Evolutionary conservation across 805 yeast genomes (phyloP).

Genomic region (Naumovozyma baii): DNA sequence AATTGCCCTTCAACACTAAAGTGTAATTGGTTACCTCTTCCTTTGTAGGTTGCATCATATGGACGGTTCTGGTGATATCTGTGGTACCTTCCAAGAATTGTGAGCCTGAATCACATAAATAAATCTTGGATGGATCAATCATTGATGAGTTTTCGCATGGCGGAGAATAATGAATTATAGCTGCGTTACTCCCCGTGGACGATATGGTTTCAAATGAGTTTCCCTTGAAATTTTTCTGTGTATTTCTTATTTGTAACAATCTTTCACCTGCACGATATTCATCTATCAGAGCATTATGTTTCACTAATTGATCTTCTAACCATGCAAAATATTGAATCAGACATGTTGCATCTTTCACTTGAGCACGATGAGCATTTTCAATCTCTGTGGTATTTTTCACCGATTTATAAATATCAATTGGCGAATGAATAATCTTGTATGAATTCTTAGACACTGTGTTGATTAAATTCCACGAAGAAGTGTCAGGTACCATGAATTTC

Average conservation of each 20-base stretch:
- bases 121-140: slow-evolving; percentile 59
- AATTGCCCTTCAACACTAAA: slow-evolving; percentile 81
- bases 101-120: slow-evolving; percentile 81
- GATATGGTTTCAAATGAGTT: slow-evolving; percentile 70
- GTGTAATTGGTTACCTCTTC: slow-evolving; percentile 67
- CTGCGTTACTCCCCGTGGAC: slow-evolving; percentile 65
- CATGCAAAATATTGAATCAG: slow-evolving; percentile 69
- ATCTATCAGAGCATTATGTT: slow-evolving; percentile 36
- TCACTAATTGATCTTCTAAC: slow-evolving; percentile 54
- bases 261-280: slow-evolving; percentile 61
- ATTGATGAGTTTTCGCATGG: slow-evolving; percentile 44
- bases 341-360: slow-evolving; percentile 75
- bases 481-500: slow-evolving; percentile 42
- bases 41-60: slow-evolving; percentile 46
- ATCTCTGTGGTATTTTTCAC: slow-evolving; percentile 68
- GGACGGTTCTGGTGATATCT: slow-evolving; percentile 84
- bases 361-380: slow-evolving; percentile 63
- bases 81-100: slow-evolving; percentile 93
- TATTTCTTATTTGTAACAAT: slow-evolving; percentile 44
- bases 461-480: slow-evolving; percentile 60
- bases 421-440: slow-evolving; percentile 41
- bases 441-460: slow-evolving; percentile 31
- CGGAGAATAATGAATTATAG: slow-evolving; percentile 71
- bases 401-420: slow-evolving; percentile 59
- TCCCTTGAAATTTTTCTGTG: slow-evolving; percentile 50